phyloP scores from a whole-genome alignment of 1,284 basidiomycete species.

The Heterobasidion annosum region DNA sequence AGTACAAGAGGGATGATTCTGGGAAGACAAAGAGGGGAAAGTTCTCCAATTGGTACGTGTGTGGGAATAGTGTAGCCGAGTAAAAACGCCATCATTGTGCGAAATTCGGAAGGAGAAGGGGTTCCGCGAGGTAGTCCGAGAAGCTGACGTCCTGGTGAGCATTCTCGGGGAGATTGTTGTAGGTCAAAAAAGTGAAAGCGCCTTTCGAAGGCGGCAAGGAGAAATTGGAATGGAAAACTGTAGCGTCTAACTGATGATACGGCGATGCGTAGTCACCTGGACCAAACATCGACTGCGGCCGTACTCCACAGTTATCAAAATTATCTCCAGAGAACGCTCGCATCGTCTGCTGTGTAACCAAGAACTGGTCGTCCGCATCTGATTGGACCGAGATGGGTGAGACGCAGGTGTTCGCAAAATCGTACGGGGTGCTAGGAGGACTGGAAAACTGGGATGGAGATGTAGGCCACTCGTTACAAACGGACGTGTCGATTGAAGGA shows the following conservation, averaged over 20 bases:
- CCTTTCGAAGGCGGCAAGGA: slow-evolving; percentile 1
- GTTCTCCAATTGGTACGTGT: too few relatives aligned
- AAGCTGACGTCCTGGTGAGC: slow-evolving; percentile 3
- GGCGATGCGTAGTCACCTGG: neutral
- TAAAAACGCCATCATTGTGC: neutral
- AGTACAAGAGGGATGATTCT: neutral
- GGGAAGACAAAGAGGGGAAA: neutral
- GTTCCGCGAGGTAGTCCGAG: slow-evolving; percentile 2
- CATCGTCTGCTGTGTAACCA: neutral
- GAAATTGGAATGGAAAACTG: neutral
- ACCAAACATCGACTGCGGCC: neutral
- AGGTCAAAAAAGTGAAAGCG: neutral
- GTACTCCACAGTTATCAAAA: neutral
- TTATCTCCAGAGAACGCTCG: neutral
- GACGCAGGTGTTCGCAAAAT: slow-evolving; percentile 7
- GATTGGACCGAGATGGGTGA: neutral
- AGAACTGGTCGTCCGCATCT: neutral
- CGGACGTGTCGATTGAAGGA: slow-evolving; percentile 20
- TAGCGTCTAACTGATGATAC: neutral
- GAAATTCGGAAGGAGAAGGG: neutral
- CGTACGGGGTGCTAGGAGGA: slow-evolving; percentile 20
- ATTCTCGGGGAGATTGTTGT: neutral
- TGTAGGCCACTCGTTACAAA: slow-evolving; percentile 15
- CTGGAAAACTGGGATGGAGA: slow-evolving; percentile 20
- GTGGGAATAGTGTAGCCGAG: too few relatives aligned